Evolutionary conservation across 2,329 filamentous ascomycete species (phyloP), one percentile per base, ranked within the genome.

Genomic region (Pestalotiopsis sp.): DNA sequence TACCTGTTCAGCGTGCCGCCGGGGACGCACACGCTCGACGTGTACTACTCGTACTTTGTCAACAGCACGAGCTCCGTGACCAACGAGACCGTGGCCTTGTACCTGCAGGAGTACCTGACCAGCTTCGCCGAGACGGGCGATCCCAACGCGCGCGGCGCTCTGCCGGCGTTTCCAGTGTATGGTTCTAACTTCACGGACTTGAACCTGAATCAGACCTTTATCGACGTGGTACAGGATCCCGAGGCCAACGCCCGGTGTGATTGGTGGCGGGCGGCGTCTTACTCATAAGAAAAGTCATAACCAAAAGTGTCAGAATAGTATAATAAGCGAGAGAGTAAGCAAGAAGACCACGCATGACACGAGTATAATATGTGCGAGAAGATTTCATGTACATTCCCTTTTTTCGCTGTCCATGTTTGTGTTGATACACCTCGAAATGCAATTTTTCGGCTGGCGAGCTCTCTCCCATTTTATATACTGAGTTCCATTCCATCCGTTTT

Each of bases 1-100:
- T 61, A 66, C 38, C 36, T 60, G n/a, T 66, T 66, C 55, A 41
- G 31, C 31, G 55, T 66, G n/a, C 65, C 65, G 52, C 65, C 65
- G 12, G 65, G 65, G 1, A 60, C 52, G 12, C 65, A 66, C 27
- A 66, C 38, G 11, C 52, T 60, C 17, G 65, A 66, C 38, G 57
- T 66, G 13, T 61, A 59, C 36, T 66, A 38, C 65, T 38, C 23
- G 23, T 66, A 41, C 55, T 66, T 59, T 55, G 65, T 60, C 31
- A 61, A 61, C 38, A 66, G 52, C 45, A 66, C 36, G 23, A 52
- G 36, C 20, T 41, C 65, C 14, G 65, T 66, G 17, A 66, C 57
- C 17, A 66, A 66, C 55, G 65, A 66, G 52, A 66, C 65, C 9
- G 38, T 66, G 12, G 65, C 65, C 2, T 17, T 14, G 31, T 23